Percentiles rank a stretch among this genome's conserved stretches.
These are phyloP conservation scores for Leishmania aethiopica DNA, from an alignment of 208 protist genomes.

Conservation along the genomic window DNA sequence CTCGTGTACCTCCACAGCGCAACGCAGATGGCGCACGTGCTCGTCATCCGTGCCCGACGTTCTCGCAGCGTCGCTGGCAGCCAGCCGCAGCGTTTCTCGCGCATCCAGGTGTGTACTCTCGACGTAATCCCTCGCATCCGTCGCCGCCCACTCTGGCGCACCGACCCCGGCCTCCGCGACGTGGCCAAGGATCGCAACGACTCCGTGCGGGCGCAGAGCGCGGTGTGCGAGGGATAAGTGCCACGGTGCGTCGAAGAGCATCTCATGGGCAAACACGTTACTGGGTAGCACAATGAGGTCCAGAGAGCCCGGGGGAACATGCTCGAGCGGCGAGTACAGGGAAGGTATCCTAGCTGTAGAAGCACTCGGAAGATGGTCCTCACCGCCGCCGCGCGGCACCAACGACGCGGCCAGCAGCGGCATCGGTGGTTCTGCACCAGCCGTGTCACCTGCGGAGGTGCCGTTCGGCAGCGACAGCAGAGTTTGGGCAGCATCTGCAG, in stretches of 20 bases:
- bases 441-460: background rate
- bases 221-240: conserved; percentile 79
- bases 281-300: conserved; percentile 75
- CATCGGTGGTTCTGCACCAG: background rate
- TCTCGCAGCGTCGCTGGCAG: background rate
- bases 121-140: conserved; percentile 50
- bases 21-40: conserved; percentile 18
- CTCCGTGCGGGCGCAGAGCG: conserved; percentile 68
- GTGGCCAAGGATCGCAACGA: conserved; percentile 72
- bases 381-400: background rate
- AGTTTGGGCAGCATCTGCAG: background rate
- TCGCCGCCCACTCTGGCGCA: conserved; percentile 50
- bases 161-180: conserved; percentile 31
- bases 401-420: background rate
- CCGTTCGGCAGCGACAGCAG: background rate
- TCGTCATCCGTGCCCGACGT: background rate
- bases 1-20: conserved; percentile 34
- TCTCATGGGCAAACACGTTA: conserved; percentile 80
- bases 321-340: conserved; percentile 42
- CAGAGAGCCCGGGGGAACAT: conserved; percentile 42
- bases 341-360: conserved; percentile 15
- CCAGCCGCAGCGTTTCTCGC: background rate
- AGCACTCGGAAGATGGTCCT: background rate
- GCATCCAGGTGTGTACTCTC: conserved; percentile 10
- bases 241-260: conserved; percentile 79